Percentiles rank a stretch among this genome's conserved stretches.
Evolutionary conservation across 148 eudicot species (phyloP).

Genomic region (Tetragonia tetragonoides): DNA sequence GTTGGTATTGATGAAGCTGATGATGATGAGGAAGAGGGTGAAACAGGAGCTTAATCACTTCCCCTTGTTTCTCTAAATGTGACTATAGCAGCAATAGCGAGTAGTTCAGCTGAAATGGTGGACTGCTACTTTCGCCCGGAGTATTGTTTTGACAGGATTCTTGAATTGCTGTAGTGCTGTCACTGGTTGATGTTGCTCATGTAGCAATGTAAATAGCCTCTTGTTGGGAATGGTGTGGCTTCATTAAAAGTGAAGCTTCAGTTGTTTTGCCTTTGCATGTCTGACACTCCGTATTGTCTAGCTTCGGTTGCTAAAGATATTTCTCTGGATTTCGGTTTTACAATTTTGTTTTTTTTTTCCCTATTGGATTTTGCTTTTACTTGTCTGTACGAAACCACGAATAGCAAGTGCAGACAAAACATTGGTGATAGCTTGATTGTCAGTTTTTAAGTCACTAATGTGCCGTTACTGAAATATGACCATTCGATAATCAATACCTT

Average conservation of each 20-base stretch:
- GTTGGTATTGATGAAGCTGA: conserved; percentile 78
- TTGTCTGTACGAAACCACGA: neutral
- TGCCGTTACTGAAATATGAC: too few species aligned
- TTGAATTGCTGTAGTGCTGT: neutral
- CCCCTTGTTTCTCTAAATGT: neutral
- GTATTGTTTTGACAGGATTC: conserved; percentile 1
- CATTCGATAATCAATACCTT: too few species aligned
- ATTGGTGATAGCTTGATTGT: neutral
- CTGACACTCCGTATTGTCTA: too few species aligned
- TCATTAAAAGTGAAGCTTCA: conserved; percentile 3
- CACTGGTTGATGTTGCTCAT: neutral
- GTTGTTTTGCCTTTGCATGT: too few species aligned
- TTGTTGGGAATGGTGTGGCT: neutral
- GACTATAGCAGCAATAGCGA: neutral
- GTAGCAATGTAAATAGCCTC: conserved; percentile 15
- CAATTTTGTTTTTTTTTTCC: too few species aligned
- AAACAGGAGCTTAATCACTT: conserved; percentile 19
- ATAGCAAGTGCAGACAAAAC: neutral
- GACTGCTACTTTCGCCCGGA: neutral
- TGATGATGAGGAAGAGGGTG: conserved; percentile 61
- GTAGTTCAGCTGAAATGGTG: neutral
- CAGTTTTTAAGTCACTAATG: neutral
- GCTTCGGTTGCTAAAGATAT: neutral
- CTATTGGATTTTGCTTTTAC: too few species aligned
- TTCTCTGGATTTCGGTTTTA: neutral